Evolutionary conservation across 2,329 filamentous ascomycete species (phyloP).

Genomic region (Byssothecium circinans): DNA sequence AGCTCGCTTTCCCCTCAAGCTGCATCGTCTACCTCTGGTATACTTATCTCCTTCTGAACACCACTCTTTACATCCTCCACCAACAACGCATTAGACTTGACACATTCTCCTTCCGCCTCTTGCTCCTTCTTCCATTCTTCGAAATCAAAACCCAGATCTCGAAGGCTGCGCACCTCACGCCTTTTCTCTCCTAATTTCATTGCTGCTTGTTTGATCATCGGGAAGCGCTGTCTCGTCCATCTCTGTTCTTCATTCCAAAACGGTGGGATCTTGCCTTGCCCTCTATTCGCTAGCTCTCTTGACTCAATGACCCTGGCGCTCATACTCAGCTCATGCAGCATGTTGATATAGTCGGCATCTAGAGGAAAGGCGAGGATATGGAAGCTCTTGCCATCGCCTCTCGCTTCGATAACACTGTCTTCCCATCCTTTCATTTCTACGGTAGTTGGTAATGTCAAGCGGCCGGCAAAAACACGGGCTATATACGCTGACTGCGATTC

Average conservation of each 20-base stretch:
- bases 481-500: conserved; percentile 78
- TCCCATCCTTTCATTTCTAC: conserved; percentile 71
- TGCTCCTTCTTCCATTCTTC: neutral
- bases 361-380: conserved; percentile 1
- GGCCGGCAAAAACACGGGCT: conserved; percentile 71
- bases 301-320: neutral
- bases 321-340: neutral
- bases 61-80: neutral
- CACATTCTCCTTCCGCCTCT: neutral
- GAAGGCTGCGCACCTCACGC: neutral
- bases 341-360: conserved; percentile 3
- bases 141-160: conserved; percentile 3
- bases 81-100: neutral
- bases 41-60: too few relatives aligned
- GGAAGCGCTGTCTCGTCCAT: conserved; percentile 3
- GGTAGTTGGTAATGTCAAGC: conserved; percentile 62
- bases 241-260: conserved; percentile 1
- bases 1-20: too few relatives aligned
- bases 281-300: neutral
- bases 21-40: too few relatives aligned
- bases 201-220: conserved; percentile 1
- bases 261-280: neutral
- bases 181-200: conserved; percentile 1
- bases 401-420: conserved; percentile 12
- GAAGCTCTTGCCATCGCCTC: neutral